Base-by-base conservation (phyloP, 345 rosid genomes). In the Hibiscus mutabilis region DNA sequence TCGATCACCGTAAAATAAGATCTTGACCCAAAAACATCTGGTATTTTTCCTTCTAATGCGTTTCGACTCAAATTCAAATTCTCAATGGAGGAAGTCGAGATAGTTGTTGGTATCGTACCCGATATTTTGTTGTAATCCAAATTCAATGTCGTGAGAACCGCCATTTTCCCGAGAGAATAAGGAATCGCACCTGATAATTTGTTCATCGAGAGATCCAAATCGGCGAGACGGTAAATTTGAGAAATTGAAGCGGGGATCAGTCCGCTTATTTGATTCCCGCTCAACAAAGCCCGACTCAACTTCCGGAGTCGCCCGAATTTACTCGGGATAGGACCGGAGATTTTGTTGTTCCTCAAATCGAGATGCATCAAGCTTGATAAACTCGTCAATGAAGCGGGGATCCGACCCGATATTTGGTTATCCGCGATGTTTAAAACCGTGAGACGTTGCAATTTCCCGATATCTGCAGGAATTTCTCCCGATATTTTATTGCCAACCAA, bases 401-500 rank as follows among this genome's bases (percentile, higher is more conserved):
- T 88, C 57, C 77, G 7, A n/a, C 98, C 94, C 56, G 90, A 75
- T 19, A 93, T 76, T 44, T 71, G 78, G 76, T 93, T 93, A 69
- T 93, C 97, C 2, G 96, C 97, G 3, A 93, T 42, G 51, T 93
- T 93, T 40, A 91, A 78, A 24, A 93, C 97, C 1, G 94, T 86
- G 8, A 91, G 77, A 66, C 94, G 86, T 12, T 64, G 78, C 37
- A 88, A 74, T 58, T 84, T 82, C 6, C 96, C 97, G 22, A 91
- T 87, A 47, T 77, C 87, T 2, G 78, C 73, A 0, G 97, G 96
- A 6, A 93, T 71, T 40, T 33, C 52, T 14, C 97, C 96, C 64
- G 97, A 78, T 55, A 91, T 70, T 64, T 78, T 80, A 79, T 91
- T 93, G 0, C 98, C 97, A 74, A 89, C 84, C 0, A 93, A 64